These are phyloP conservation scores for Xylaria acuta DNA, from an alignment of 495 filamentous ascomycete species.

Conservation along the genomic window DNA sequence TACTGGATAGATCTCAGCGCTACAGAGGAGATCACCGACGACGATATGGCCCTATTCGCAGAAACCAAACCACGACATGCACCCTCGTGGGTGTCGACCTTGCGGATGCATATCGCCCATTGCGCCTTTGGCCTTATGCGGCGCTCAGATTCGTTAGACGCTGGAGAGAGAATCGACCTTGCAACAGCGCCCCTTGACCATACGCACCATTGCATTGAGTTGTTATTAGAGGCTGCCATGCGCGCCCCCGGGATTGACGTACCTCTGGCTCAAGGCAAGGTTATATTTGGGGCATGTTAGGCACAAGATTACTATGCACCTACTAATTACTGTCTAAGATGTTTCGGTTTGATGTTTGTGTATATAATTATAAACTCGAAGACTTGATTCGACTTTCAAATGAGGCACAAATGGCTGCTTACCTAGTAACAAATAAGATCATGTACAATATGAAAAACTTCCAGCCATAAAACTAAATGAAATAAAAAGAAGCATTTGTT, in stretches of 20 bases:
- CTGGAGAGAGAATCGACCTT: constrained; percentile 6
- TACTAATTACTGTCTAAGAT: no score
- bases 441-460: no score
- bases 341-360: no score
- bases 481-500: no score
- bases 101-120: constrained; percentile 9
- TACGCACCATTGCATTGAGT: neutral
- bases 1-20: neutral
- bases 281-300: constrained; percentile 9
- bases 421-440: no score
- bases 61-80: neutral
- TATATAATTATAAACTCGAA: no score
- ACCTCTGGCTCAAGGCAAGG: constrained; percentile 4
- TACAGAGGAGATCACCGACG: constrained; percentile 7
- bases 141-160: neutral
- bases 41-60: neutral
- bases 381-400: no score
- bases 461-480: no score
- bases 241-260: neutral
- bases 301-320: neutral
- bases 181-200: neutral
- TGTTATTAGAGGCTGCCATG: constrained; percentile 3
- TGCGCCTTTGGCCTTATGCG: constrained; percentile 2
- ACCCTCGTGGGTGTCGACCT: neutral
- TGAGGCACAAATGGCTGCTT: no score